phyloP scores from a whole-genome alignment of 805 yeast genomes.

The Saccharomyces mikatae region DNA sequence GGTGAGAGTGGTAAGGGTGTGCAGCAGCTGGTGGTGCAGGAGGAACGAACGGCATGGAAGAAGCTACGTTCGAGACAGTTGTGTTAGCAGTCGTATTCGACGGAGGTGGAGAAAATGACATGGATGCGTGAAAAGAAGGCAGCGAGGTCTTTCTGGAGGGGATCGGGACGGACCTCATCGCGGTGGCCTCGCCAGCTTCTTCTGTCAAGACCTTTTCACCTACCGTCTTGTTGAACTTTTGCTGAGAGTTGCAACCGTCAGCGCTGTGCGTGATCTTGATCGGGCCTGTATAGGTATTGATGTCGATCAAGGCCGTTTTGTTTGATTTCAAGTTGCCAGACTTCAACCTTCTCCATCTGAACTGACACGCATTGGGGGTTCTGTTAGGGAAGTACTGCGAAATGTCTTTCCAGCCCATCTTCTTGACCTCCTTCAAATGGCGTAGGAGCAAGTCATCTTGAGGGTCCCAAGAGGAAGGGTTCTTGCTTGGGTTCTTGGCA shows the following conservation, averaged over 20 bases:
- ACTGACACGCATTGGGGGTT: conserved; percentile 85
- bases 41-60: conserved; percentile 2
- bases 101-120: background rate
- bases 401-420: conserved; percentile 85
- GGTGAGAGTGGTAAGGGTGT: background rate
- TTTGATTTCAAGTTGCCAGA: conserved; percentile 35
- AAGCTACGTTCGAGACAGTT: background rate
- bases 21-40: background rate
- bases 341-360: conserved; percentile 73
- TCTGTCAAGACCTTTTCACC: background rate
- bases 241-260: background rate
- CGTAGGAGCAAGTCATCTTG: conserved; percentile 65
- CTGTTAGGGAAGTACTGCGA: conserved; percentile 69
- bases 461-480: conserved; percentile 68
- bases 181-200: background rate
- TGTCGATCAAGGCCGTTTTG: conserved; percentile 22
- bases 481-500: conserved; percentile 9
- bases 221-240: background rate
- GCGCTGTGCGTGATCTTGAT: conserved; percentile 7
- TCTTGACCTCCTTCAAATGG: conserved; percentile 72
- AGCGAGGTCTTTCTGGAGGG: background rate
- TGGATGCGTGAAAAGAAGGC: conserved; percentile 1
- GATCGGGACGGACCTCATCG: background rate
- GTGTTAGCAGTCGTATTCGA: background rate
- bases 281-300: conserved; percentile 14